phyloP scores from a whole-genome alignment of 2,329 filamentous ascomycete genomes.

The Biscogniauxia marginata region DNA sequence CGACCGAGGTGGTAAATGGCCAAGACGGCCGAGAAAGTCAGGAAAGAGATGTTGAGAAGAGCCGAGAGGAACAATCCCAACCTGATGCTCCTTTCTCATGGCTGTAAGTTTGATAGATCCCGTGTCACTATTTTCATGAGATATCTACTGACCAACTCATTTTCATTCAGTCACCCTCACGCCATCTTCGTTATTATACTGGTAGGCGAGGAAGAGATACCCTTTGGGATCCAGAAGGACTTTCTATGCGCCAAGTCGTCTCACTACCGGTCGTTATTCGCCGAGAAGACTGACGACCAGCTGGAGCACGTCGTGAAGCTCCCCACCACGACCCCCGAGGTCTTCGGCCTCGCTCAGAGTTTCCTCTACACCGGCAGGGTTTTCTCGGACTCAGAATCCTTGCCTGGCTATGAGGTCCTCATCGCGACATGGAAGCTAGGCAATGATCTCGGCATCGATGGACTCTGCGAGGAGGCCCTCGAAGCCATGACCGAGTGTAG shows the following conservation, averaged over 20 bases:
- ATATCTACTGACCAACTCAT: background rate
- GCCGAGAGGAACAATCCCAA: background rate
- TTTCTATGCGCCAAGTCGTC: slow-evolving; percentile 53
- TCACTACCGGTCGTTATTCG: slow-evolving; percentile 48
- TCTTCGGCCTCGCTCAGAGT: slow-evolving; percentile 55
- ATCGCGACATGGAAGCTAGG: slow-evolving; percentile 58
- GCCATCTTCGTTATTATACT: slow-evolving; percentile 55
- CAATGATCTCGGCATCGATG: slow-evolving; percentile 49
- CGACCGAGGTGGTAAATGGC: background rate
- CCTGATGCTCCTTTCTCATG: slow-evolving; percentile 13
- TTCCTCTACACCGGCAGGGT: slow-evolving; percentile 54
- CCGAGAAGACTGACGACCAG: slow-evolving; percentile 33
- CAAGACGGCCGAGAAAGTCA: background rate
- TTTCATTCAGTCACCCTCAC: slow-evolving; percentile 48
- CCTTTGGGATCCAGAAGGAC: slow-evolving; percentile 59
- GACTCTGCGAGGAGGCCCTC: slow-evolving; percentile 55
- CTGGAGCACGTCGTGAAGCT: slow-evolving; percentile 52
- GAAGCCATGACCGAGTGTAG: slow-evolving; percentile 58
- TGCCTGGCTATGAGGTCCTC: slow-evolving; percentile 54
- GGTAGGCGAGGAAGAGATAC: slow-evolving; percentile 50
- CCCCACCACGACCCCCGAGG: slow-evolving; percentile 45
- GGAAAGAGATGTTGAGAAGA: background rate
- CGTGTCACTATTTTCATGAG: background rate
- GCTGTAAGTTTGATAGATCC: slow-evolving; percentile 14
- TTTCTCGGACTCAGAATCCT: slow-evolving; percentile 39